phyloP scores from a whole-genome alignment of 2,329 filamentous ascomycete genomes.

The Orbilia ellipsospora region DNA sequence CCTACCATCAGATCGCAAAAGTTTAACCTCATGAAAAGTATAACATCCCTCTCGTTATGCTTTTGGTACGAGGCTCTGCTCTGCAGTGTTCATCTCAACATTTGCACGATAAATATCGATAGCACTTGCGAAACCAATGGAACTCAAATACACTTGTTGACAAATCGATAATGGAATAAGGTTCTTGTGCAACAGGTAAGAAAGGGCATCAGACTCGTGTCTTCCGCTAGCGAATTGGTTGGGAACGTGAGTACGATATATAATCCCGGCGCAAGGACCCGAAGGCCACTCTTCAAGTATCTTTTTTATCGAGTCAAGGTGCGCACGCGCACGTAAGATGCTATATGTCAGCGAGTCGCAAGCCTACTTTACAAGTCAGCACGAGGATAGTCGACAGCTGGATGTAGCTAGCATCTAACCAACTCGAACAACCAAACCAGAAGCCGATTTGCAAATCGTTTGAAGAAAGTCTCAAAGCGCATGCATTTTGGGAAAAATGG shows the following conservation, averaged over 20 bases:
- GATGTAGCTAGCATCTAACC: background rate
- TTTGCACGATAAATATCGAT: too few species aligned
- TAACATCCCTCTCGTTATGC: too few species aligned
- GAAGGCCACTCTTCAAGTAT: background rate
- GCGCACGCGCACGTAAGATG: constrained; percentile 1
- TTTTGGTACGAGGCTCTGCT: too few species aligned
- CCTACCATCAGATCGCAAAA: constrained; percentile 10
- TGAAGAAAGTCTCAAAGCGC: constrained; percentile 28
- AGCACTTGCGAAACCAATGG: too few species aligned
- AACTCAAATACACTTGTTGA: constrained; percentile 4
- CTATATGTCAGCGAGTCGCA: constrained; percentile 11
- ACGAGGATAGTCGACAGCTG: background rate
- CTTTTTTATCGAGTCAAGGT: background rate
- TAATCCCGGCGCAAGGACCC: background rate
- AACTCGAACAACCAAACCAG: background rate
- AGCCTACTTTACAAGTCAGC: constrained; percentile 3
- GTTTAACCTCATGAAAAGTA: constrained; percentile 5
- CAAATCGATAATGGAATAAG: constrained; percentile 2
- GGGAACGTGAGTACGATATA: constrained; percentile 6
- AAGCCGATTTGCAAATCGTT: background rate
- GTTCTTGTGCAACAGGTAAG: constrained; percentile 14
- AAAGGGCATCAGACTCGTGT: constrained; percentile 1
- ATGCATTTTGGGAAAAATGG: constrained; percentile 28
- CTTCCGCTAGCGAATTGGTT: background rate
- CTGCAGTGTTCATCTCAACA: too few species aligned